Conservation (phyloP, 345 rosid genomes). For the Jatropha curcas region DNA sequence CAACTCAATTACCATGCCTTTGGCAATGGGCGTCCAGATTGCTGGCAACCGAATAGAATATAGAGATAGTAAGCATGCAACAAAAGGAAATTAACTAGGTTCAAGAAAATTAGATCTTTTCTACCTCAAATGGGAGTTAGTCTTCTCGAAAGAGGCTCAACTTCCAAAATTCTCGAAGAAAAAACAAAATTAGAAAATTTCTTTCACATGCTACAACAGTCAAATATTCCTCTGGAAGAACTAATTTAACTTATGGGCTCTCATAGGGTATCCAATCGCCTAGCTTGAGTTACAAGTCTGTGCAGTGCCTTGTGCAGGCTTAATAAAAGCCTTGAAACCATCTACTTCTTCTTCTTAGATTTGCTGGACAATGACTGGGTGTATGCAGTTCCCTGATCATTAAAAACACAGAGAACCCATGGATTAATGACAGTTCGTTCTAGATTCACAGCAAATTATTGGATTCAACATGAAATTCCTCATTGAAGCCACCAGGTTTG, state of each 20-base stretch:
- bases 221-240: constrained; percentile 25
- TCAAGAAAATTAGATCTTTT: constrained; percentile 23
- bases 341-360: constrained; percentile 84
- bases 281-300: constrained; percentile 34
- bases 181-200: constrained; percentile 20
- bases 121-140: constrained; percentile 24
- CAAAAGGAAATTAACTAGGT: constrained; percentile 4
- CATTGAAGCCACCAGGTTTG: background rate
- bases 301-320: constrained; percentile 17
- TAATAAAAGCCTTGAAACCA: background rate
- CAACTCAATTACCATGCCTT: background rate
- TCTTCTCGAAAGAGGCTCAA: constrained; percentile 33
- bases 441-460: background rate
- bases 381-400: constrained; percentile 71
- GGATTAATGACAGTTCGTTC: background rate
- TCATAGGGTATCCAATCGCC: constrained; percentile 23
- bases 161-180: constrained; percentile 26
- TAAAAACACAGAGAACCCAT: background rate
- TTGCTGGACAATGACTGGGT: constrained; percentile 53
- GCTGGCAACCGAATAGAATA: too few relatives aligned
- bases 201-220: constrained; percentile 47
- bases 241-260: constrained; percentile 27
- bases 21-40: background rate
- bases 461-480: background rate
- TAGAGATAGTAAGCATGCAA: background rate